phyloP scores from a whole-genome alignment of 192 early-diverging fungal genomes.

The Borealophlyctis nickersoniae region DNA sequence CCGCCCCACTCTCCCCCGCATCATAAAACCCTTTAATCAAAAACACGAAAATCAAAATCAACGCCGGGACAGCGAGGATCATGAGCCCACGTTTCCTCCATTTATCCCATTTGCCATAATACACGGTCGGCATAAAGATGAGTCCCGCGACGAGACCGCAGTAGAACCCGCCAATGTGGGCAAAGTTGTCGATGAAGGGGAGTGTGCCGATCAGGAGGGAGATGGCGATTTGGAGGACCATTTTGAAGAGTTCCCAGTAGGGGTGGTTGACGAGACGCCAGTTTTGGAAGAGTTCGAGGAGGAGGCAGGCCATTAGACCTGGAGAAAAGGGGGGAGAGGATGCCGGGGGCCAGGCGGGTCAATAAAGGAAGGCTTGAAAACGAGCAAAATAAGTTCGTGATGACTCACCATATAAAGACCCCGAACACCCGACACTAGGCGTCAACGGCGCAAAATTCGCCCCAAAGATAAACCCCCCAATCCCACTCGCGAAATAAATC shows the following conservation, averaged over 20 bases:
- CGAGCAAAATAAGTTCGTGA: background rate
- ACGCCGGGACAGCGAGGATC: slow-evolving; percentile 30
- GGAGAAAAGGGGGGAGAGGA: slow-evolving; percentile 3
- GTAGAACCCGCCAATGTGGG: slow-evolving; percentile 79
- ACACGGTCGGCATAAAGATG: slow-evolving; percentile 68
- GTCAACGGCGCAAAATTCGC: slow-evolving; percentile 55
- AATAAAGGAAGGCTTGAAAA: too few relatives aligned
- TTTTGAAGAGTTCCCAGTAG: slow-evolving; percentile 63
- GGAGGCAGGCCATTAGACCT: slow-evolving; percentile 73
- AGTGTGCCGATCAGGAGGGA: slow-evolving; percentile 72
- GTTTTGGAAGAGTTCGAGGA: slow-evolving; percentile 76
- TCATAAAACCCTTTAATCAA: slow-evolving; percentile 38
- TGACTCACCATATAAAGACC: slow-evolving; percentile 47
- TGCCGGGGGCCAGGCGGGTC: background rate
- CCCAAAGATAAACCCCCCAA: slow-evolving; percentile 79
- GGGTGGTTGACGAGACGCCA: slow-evolving; percentile 68
- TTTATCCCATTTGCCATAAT: slow-evolving; percentile 49
- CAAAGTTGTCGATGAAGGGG: slow-evolving; percentile 81
- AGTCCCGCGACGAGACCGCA: slow-evolving; percentile 63
- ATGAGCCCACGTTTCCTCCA: slow-evolving; percentile 34
- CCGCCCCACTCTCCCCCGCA: slow-evolving; percentile 1
- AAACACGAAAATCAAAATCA: slow-evolving; percentile 29
- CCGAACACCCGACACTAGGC: slow-evolving; percentile 59
- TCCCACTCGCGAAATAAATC: slow-evolving; percentile 72
- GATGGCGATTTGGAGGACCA: slow-evolving; percentile 58